Percentiles rank a stretch among this genome's conserved stretches.
Evolutionary conservation across 179 eudicot species (phyloP).

Genomic region (Beta lomatogona): DNA sequence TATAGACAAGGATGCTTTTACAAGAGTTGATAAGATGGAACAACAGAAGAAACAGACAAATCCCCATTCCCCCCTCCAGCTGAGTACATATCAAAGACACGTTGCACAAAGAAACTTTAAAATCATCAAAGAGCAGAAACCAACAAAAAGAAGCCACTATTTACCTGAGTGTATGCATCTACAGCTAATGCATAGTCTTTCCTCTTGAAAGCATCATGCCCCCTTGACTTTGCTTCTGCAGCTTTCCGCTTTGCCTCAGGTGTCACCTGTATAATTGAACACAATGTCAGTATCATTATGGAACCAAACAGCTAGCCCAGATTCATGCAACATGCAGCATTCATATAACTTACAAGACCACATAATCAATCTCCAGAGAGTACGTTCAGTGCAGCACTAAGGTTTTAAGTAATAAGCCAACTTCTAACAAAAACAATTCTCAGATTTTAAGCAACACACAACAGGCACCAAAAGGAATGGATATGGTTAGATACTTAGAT

Average conservation of each 20-base stretch:
- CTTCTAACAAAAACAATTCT: background rate
- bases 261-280: constrained; percentile 47
- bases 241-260: constrained; percentile 86
- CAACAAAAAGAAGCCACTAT: background rate
- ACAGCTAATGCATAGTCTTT: constrained; percentile 69
- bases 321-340: background rate
- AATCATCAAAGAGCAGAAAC: background rate
- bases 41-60: too few species aligned
- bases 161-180: constrained; percentile 91
- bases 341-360: background rate
- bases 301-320: background rate
- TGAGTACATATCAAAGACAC: background rate
- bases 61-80: background rate
- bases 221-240: constrained; percentile 84
- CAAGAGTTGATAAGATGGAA: background rate
- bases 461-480: background rate
- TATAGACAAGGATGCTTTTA: background rate
- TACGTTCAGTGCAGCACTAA: background rate
- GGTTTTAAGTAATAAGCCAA: background rate
- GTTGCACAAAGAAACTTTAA: too few species aligned
- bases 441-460: background rate
- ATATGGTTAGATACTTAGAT: background rate
- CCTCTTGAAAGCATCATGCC: constrained; percentile 73
- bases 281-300: background rate
- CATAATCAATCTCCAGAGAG: constrained; percentile 1